A percentile compares a stretch with the other conserved stretches of the same genome.
Evolutionary conservation across 805 yeast species (phyloP).

Genomic region (Yarrowia sp.): DNA sequence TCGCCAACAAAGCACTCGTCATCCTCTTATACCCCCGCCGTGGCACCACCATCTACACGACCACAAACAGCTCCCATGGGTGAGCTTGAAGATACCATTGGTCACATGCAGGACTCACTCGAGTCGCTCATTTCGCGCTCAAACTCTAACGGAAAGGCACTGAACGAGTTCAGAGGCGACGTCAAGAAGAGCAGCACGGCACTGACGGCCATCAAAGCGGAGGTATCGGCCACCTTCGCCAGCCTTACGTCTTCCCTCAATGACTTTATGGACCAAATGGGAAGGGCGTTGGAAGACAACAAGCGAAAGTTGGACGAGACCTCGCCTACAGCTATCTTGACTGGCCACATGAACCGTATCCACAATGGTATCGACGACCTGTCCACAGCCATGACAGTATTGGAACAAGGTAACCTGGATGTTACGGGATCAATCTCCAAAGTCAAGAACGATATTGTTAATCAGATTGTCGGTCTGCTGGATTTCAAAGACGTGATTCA

Average conservation of each 20-base stretch:
- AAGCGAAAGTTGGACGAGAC: constrained; percentile 18
- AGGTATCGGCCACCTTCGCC: constrained; percentile 9
- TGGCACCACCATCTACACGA: not conserved
- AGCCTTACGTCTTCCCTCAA: constrained; percentile 3
- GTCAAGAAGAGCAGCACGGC: constrained; percentile 16
- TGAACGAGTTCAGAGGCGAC: constrained; percentile 18
- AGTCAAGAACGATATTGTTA: not conserved
- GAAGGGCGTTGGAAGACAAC: constrained; percentile 9
- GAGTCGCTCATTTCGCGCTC: constrained; percentile 20
- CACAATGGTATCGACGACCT: constrained; percentile 5
- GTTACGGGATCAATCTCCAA: not conserved
- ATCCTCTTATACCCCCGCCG: not conserved
- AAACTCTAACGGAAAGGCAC: constrained; percentile 20
- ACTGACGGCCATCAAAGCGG: not conserved
- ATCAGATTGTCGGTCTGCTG: not conserved
- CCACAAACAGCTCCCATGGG: constrained; percentile 6
- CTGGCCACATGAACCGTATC: constrained; percentile 16
- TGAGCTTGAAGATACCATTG: constrained; percentile 15
- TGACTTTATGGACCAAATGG: constrained; percentile 12
- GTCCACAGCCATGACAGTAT: not conserved
- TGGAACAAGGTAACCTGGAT: constrained; percentile 13
- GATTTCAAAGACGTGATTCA: constrained; percentile 1
- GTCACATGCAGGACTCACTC: constrained; percentile 17
- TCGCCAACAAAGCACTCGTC: not conserved
- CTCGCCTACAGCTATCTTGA: constrained; percentile 3